phyloP scores from a whole-genome alignment of 192 early-diverging fungal genomes.

The Pilaira anomala region DNA sequence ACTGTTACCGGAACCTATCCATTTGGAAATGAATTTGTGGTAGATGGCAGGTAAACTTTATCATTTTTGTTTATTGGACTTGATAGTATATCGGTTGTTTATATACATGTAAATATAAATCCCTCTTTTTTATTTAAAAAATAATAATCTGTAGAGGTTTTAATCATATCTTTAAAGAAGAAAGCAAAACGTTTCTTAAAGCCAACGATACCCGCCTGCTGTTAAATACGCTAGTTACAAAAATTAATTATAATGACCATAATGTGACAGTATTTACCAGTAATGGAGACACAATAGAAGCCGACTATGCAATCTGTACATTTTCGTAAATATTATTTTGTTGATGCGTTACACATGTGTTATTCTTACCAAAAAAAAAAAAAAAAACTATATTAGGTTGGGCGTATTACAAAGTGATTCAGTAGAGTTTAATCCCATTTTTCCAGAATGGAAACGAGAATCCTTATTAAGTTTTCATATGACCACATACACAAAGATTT shows the following conservation, averaged over 20 bases:
- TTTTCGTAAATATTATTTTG: slow-evolving; percentile 25
- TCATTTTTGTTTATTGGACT: neutral
- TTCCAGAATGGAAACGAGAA: slow-evolving; percentile 42
- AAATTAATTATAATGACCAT: slow-evolving; percentile 23
- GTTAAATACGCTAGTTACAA: slow-evolving; percentile 33
- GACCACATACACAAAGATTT: slow-evolving; percentile 41
- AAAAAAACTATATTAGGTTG: slow-evolving; percentile 18
- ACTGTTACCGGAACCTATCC: slow-evolving; percentile 15
- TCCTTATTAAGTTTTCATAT: slow-evolving; percentile 40
- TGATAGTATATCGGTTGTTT: neutral
- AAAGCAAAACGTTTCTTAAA: slow-evolving; percentile 17
- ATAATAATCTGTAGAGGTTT: slow-evolving; percentile 34
- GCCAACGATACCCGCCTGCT: slow-evolving; percentile 21
- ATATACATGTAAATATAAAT: neutral
- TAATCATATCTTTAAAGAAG: slow-evolving; percentile 32
- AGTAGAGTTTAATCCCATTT: slow-evolving; percentile 33
- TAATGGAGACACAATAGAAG: slow-evolving; percentile 24
- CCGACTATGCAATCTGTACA: slow-evolving; percentile 39
- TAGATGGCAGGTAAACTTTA: slow-evolving; percentile 30
- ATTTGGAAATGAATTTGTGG: slow-evolving; percentile 35
- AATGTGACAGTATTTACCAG: slow-evolving; percentile 26
- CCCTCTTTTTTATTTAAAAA: neutral
- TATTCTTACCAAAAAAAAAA: too few relatives aligned
- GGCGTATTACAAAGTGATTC: slow-evolving; percentile 36
- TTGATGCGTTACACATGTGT: neutral